phyloP scores from a whole-genome alignment of 139 green algal species.

The Diplosphaera chodatii region DNA sequence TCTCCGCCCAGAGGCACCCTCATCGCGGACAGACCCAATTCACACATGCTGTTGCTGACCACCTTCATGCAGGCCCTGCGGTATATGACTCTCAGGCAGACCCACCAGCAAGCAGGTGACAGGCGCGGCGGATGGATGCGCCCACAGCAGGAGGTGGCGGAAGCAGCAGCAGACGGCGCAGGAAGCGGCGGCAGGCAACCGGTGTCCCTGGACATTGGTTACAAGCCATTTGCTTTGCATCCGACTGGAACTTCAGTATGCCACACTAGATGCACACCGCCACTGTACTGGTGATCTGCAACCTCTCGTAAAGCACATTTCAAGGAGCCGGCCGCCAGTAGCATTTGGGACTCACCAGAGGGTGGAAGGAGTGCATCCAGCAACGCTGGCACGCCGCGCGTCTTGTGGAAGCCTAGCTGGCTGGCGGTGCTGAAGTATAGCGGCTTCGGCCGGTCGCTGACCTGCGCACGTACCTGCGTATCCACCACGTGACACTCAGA shows the following conservation, averaged over 20 bases:
- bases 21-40: too few species aligned
- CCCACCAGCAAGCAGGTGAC: constrained; percentile 18
- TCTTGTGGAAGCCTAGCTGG: constrained; percentile 66
- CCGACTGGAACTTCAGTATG: not conserved
- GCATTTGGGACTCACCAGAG: not conserved
- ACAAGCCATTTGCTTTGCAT: too few species aligned
- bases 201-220: not conserved
- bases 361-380: constrained; percentile 49
- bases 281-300: too few species aligned
- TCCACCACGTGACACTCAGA: too few species aligned
- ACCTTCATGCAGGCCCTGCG: too few species aligned
- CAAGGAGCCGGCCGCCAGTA: too few species aligned
- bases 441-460: constrained; percentile 34
- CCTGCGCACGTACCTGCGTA: not conserved
- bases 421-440: constrained; percentile 63
- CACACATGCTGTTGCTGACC: too few species aligned
- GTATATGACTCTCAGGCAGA: constrained; percentile 1
- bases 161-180: constrained; percentile 46
- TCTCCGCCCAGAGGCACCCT: too few species aligned
- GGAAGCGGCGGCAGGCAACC: constrained; percentile 21
- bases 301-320: too few species aligned
- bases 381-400: constrained; percentile 52
- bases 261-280: too few species aligned
- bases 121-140: constrained; percentile 21
- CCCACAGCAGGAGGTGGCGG: constrained; percentile 35